Percentiles rank a stretch among this genome's conserved stretches.
phyloP scores from a whole-genome alignment of 768 basidiomycete genomes.

The Naganishia vaughanmartiniae region DNA sequence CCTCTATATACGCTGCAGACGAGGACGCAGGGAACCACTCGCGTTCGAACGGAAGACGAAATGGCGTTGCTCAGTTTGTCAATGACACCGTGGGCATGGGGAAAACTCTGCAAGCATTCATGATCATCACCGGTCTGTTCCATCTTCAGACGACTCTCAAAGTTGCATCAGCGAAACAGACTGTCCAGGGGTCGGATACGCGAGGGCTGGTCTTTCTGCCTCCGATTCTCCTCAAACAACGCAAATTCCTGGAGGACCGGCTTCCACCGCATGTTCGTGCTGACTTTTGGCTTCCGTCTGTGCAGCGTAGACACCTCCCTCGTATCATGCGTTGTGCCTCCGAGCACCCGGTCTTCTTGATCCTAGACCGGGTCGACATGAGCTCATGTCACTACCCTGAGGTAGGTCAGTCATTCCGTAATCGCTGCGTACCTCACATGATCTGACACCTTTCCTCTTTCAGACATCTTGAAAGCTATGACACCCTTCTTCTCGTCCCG shows the following conservation, averaged over 20 bases:
- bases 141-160: background rate
- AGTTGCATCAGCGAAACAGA: background rate
- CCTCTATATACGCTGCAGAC: background rate
- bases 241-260: background rate
- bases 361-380: no score
- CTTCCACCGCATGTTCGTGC: background rate
- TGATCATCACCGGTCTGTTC: background rate
- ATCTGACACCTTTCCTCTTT: no score
- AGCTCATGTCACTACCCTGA: no score
- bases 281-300: no score
- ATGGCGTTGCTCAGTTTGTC: background rate
- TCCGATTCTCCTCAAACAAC: background rate
- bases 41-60: background rate
- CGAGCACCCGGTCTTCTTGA: no score
- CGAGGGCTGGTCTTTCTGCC: background rate
- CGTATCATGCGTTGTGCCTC: no score
- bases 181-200: no score
- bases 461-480: no score
- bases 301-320: no score
- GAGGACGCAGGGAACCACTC: background rate
- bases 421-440: no score
- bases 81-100: constrained; percentile 1
- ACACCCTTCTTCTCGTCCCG: no score
- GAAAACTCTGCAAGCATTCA: constrained; percentile 1
- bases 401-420: no score